Evolutionary conservation across 345 rosid species (phyloP), one percentile per base, ranked within the genome.

Genomic region (Aegle marmelos): DNA sequence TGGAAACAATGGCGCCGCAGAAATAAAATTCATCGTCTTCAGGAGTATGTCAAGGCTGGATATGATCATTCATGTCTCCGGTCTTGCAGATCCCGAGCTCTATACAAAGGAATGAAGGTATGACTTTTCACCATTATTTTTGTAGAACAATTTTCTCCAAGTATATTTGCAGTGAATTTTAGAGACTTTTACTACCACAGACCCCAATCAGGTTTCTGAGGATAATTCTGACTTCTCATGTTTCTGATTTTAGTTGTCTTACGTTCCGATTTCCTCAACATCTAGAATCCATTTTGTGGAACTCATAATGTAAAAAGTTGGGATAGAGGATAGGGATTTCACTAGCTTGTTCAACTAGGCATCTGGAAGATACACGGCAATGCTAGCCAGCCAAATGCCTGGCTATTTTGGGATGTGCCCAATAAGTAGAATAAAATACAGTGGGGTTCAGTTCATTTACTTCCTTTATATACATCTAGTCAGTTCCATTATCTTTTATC

Each of bases 81-180:
- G 66, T 96, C 99, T 81, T 96, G 99, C 82, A 88, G 99, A 82
- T 96, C 99, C 24, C 90, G 99, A 79, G 99, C 99, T 78, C 86
- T 96, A 69, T 96, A 96, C 85, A 94, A 94, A 86, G 99, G 99
- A 73, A 94, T 96, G 98, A 96, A 96, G 98, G 99, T 96, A 69
- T 22, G 79, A 76, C 59, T 83, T 74, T 30, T 67, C 50, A 41
- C 45, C 80, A 57, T 60, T 63, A 57, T 48, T 79, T 13, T 80
- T 65, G 56, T 63, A 39, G 69, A 63, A 30, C 66, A 79, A 37
- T 78, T 41, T 75, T 54, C 28, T 53, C 58, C 70, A 45, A 19
- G 37, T 60, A 39, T 24, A 36, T 34, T 65, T n/a, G 62, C 33
- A 50, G 27, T n/a, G 61, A 63, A 30, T 33, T 53, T 64, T 36